Conservation (phyloP, 805 yeast species). For the Dipodascus albidus region DNA sequence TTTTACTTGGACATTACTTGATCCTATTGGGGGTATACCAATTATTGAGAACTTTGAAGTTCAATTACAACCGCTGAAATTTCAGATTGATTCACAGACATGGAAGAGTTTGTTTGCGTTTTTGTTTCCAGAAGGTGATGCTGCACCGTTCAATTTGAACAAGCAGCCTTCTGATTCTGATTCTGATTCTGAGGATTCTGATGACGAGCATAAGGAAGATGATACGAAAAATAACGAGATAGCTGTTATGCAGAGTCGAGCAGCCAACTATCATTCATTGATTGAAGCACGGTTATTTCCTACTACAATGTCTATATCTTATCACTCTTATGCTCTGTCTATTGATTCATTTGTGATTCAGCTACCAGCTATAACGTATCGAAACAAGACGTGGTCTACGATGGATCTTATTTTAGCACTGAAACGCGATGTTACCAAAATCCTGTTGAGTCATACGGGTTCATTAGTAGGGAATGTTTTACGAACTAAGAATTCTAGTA, state of each 20-base stretch:
- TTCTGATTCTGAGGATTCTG: constrained; percentile 9
- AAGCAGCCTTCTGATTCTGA: constrained; percentile 16
- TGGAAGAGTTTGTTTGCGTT: constrained; percentile 54
- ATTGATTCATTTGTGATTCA: constrained; percentile 49
- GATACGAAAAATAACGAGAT: constrained; percentile 26
- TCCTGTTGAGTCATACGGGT: constrained; percentile 43
- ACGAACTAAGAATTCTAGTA: constrained; percentile 18
- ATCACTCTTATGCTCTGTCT: not conserved
- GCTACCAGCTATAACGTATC: constrained; percentile 49
- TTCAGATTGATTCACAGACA: constrained; percentile 63
- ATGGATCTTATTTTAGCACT: constrained; percentile 53
- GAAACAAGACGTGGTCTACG: constrained; percentile 59
- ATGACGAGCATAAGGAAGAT: constrained; percentile 4
- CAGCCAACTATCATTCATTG: constrained; percentile 66
- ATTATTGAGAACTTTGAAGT: constrained; percentile 57
- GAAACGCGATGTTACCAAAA: constrained; percentile 24
- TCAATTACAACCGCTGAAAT: constrained; percentile 49
- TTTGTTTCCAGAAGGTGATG: constrained; percentile 47
- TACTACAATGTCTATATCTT: not conserved
- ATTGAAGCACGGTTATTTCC: not conserved
- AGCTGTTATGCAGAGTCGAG: constrained; percentile 61
- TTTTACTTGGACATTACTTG: constrained; percentile 59
- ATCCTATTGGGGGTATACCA: constrained; percentile 83
- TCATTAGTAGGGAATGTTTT: constrained; percentile 70
- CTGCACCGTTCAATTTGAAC: constrained; percentile 11